phyloP scores from a whole-genome alignment of 1,284 basidiomycete species.

The Ustilago nuda region DNA sequence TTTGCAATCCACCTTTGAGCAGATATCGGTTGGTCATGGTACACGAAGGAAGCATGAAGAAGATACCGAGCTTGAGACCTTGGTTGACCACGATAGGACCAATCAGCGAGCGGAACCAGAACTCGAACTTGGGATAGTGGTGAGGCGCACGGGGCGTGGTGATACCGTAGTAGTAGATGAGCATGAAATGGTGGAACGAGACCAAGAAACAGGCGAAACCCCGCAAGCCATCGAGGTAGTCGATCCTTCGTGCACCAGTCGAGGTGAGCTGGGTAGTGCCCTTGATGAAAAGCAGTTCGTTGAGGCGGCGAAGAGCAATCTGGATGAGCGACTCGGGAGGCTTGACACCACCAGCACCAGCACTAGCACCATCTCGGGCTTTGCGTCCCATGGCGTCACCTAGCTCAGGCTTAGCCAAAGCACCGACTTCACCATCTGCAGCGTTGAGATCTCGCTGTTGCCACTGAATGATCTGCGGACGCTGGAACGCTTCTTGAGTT shows the following conservation, averaged over 20 bases:
- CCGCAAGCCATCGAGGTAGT: constrained; percentile 62
- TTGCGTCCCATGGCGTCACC: constrained; percentile 48
- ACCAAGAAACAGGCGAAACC: constrained; percentile 64
- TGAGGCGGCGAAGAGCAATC: constrained; percentile 19
- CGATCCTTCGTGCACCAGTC: constrained; percentile 56
- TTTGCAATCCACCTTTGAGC: constrained; percentile 55
- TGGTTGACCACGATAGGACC: constrained; percentile 59
- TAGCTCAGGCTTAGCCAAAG: constrained; percentile 48
- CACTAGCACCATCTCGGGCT: constrained; percentile 37
- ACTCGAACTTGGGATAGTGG: constrained; percentile 56
- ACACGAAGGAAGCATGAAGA: constrained; percentile 60
- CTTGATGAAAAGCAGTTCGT: constrained; percentile 53
- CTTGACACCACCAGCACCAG: constrained; percentile 24
- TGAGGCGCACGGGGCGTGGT: constrained; percentile 42
- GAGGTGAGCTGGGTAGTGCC: constrained; percentile 50
- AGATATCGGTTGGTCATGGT: constrained; percentile 62
- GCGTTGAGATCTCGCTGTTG: constrained; percentile 49
- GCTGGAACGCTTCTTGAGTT: constrained; percentile 37
- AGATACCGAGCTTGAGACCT: constrained; percentile 60
- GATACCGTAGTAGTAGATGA: constrained; percentile 61
- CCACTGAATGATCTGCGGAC: constrained; percentile 58
- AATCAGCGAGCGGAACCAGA: constrained; percentile 56
- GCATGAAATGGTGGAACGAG: constrained; percentile 63
- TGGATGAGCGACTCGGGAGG: constrained; percentile 37
- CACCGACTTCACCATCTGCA: constrained; percentile 48